Base-by-base conservation (phyloP, 2,329 filamentous ascomycete genomes). In the Apiospora kogelbergensis region DNA sequence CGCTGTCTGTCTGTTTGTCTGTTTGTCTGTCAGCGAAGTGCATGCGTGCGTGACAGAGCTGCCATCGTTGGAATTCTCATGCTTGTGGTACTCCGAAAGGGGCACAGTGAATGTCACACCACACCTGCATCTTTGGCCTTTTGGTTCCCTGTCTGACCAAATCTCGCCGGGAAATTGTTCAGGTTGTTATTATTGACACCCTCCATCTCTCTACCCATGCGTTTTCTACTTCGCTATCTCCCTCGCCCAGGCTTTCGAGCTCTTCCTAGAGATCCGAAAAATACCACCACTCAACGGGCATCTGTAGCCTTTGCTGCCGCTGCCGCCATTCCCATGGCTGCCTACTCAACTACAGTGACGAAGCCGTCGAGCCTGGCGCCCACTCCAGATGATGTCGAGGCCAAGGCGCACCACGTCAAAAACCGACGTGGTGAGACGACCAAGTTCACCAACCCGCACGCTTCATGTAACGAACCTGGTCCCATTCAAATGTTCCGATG, bases 391-490 rank as follows among this genome's bases (percentile, higher is more conserved):
- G 81, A 84, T 40, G 84, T 83, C 37, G 73, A 76, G n/a, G 73
- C 78, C 26, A 83, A 84, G 68, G 78, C 84, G 24, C 85, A 88
- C 72, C 85, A 89, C 70, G 75, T 86, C 65, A 78, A 82, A 69
- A 74, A 78, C 53, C 78, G 77, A 66, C 72, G 78, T 53, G 84
- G 84, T 53, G 74, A 77, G 22, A 78, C 76, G 45, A 74, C 81
- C 63, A 80, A 81, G 70, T 89, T 88, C 76, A 33, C 30, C 15
- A 69, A 70, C 22, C 69, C 69, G 6, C 69, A 71, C 26, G 65
- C 66, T 13, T 67, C 68, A n/a, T 60, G 41, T 66, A 48, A 20
- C 22, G 24, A 60, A 7, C 53, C 26, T 20, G n/a, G 53, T n/a
- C 53, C 53, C 17, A 37, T 60, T 24, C 60, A 65, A 5, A n/a